phyloP scores from a whole-genome alignment of 495 filamentous ascomycete genomes.

The Aspergillus ellipticus region DNA sequence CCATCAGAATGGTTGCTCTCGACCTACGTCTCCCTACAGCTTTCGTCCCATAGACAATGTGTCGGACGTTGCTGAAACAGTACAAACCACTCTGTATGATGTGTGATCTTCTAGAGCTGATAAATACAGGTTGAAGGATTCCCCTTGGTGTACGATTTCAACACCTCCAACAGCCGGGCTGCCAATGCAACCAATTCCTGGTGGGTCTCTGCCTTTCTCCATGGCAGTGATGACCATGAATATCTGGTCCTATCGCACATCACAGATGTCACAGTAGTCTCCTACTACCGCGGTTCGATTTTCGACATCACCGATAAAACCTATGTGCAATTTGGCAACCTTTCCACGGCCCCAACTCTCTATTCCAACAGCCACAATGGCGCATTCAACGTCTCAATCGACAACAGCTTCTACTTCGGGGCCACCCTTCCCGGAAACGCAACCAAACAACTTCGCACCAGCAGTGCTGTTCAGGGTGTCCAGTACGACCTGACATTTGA shows the following conservation, averaged over 20 bases:
- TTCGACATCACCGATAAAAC: slow-evolving; percentile 1
- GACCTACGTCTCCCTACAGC: too few species aligned
- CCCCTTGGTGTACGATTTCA: not conserved
- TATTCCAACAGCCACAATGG: not conserved
- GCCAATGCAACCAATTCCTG: not conserved
- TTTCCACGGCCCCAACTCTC: not conserved
- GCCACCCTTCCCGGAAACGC: not conserved
- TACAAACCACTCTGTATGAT: too few species aligned
- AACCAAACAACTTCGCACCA: not conserved
- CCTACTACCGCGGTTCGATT: slow-evolving; percentile 1
- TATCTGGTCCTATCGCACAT: slow-evolving; percentile 3
- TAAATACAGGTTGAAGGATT: too few species aligned
- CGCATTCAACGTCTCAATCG: not conserved
- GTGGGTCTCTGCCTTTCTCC: slow-evolving; percentile 7
- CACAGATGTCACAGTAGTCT: too few species aligned
- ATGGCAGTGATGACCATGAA: not conserved
- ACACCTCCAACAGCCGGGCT: not conserved
- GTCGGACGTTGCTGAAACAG: too few species aligned
- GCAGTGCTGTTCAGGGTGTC: not conserved
- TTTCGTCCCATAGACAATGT: too few species aligned
- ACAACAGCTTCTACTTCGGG: not conserved
- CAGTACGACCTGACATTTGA: slow-evolving; percentile 6
- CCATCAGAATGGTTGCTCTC: too few species aligned
- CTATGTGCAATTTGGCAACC: not conserved
- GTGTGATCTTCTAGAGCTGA: too few species aligned